Conservation (phyloP, 305 asterid genomes). For the Salvia sclarea region DNA sequence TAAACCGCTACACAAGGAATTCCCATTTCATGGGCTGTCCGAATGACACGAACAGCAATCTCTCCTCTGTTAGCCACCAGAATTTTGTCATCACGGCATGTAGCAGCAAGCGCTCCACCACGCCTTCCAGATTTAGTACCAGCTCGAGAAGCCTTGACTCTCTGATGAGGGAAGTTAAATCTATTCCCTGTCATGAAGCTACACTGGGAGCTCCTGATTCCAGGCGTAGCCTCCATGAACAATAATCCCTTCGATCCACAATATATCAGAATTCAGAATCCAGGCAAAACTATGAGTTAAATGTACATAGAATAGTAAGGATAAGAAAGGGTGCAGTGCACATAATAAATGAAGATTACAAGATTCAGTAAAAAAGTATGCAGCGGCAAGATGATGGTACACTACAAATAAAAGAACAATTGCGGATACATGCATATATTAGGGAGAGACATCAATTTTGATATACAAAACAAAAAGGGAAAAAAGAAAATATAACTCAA, state of each 20-base stretch:
- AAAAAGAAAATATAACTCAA: background rate
- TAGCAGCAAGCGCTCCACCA: slow-evolving; percentile 68
- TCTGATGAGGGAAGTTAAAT: slow-evolving; percentile 60
- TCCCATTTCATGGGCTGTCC: slow-evolving; percentile 99
- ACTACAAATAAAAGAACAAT: background rate
- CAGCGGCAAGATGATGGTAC: background rate
- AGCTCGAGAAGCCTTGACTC: slow-evolving; percentile 46
- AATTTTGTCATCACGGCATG: slow-evolving; percentile 72
- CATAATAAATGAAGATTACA: slow-evolving; percentile 3
- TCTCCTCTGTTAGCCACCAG: slow-evolving; percentile 98
- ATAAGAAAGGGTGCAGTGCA: background rate
- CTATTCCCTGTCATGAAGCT: slow-evolving; percentile 69
- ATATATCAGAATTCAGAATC: slow-evolving; percentile 9
- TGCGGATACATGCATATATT: background rate
- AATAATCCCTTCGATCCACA: slow-evolving; percentile 59
- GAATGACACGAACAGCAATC: slow-evolving; percentile 93
- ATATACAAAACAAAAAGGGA: background rate
- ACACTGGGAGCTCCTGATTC: slow-evolving; percentile 77
- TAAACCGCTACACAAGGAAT: slow-evolving; percentile 97
- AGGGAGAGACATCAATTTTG: background rate
- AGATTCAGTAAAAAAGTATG: background rate
- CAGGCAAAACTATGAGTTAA: slow-evolving; percentile 4
- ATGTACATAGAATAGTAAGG: slow-evolving; percentile 5
- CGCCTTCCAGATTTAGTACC: slow-evolving; percentile 50
- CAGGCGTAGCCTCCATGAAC: slow-evolving; percentile 54